Conservation (phyloP, 768 basidiomycete genomes). For the Agrocybe praecox region DNA sequence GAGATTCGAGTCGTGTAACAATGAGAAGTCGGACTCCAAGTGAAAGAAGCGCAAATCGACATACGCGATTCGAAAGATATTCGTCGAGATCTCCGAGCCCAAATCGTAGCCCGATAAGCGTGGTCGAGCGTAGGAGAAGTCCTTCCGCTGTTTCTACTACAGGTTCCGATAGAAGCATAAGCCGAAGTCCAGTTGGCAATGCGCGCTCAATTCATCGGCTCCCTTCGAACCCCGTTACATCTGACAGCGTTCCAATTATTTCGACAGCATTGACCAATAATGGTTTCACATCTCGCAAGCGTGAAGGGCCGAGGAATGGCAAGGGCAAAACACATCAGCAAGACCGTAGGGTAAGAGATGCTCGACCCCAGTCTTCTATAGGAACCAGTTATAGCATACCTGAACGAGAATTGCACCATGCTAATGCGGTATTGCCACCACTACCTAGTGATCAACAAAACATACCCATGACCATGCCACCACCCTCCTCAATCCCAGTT, state of each 20-base stretch:
- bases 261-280: constrained; percentile 32
- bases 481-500: constrained; percentile 13
- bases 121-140: constrained; percentile 46
- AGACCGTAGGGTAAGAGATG: constrained; percentile 14
- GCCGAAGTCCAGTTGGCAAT: constrained; percentile 54
- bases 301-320: constrained; percentile 18
- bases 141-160: constrained; percentile 56
- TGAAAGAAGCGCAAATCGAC: constrained; percentile 41
- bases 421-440: constrained; percentile 9
- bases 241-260: constrained; percentile 40
- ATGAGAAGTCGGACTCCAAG: constrained; percentile 52
- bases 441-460: constrained; percentile 3
- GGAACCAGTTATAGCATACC: not conserved
- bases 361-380: not conserved
- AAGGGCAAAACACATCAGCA: constrained; percentile 37
- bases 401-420: not conserved
- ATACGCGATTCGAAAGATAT: constrained; percentile 21
- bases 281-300: constrained; percentile 18
- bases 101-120: constrained; percentile 36
- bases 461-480: constrained; percentile 21
- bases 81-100: constrained; percentile 45
- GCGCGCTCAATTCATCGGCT: constrained; percentile 65
- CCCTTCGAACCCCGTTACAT: constrained; percentile 36
- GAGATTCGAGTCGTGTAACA: constrained; percentile 50
- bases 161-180: constrained; percentile 59